These are phyloP conservation scores for Melastoma malabathricum DNA, from an alignment of 345 rosid species.

Conservation along the genomic window DNA sequence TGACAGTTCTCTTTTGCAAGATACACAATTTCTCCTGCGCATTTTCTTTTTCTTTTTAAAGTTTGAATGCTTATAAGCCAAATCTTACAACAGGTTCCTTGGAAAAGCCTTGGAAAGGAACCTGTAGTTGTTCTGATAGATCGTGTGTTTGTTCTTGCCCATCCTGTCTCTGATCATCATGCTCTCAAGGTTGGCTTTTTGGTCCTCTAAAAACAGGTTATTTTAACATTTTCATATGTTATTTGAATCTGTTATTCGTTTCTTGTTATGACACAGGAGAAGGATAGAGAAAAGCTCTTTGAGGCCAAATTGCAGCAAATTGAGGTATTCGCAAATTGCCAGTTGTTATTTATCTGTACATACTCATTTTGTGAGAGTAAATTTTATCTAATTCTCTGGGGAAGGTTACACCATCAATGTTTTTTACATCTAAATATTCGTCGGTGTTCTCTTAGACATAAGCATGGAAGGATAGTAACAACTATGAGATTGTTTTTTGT, in stretches of 20 bases:
- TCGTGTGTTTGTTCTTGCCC: constrained; percentile 83
- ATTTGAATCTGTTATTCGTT: constrained; percentile 5
- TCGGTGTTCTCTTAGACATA: too few relatives aligned
- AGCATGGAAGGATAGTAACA: too few relatives aligned
- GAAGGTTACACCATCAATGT: too few relatives aligned
- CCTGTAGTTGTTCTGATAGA: constrained; percentile 90
- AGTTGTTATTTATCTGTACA: neutral
- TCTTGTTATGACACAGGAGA: constrained; percentile 40
- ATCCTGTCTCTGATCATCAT: constrained; percentile 53
- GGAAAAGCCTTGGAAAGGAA: constrained; percentile 97
- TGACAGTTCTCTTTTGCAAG: neutral
- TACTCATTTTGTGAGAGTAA: neutral
- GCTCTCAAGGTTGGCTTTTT: constrained; percentile 40
- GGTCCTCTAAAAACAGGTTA: constrained; percentile 6
- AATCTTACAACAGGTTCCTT: constrained; percentile 57
- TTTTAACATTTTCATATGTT: neutral
- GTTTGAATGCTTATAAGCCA: constrained; percentile 3
- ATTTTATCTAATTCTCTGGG: too few relatives aligned
- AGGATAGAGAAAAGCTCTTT: constrained; percentile 69
- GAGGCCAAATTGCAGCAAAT: constrained; percentile 90
- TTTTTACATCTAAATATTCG: too few relatives aligned
- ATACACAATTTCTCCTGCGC: neutral
- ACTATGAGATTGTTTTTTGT: too few relatives aligned
- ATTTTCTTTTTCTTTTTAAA: neutral
- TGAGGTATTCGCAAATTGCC: constrained; percentile 35